Percentiles rank a stretch among this genome's conserved stretches.
Conservation (phyloP, 352 stramenopile species). For the Pythium volutum region DNA sequence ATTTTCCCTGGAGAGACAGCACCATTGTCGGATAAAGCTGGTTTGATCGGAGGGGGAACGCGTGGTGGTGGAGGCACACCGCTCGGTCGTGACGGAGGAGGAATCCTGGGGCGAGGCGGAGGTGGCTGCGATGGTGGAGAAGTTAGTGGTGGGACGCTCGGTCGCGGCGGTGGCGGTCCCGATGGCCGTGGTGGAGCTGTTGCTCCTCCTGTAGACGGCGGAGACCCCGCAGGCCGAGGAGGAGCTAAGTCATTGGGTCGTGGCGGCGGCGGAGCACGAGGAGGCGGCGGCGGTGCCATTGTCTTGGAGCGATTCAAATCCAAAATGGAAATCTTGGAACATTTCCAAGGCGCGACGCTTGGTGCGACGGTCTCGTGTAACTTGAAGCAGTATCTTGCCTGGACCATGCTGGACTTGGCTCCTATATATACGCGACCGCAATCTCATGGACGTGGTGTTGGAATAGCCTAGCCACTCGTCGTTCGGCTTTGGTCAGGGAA, state of each 20-base stretch:
- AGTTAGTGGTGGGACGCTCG: conserved; percentile 20
- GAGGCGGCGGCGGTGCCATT: conserved; percentile 13
- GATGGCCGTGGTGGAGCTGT: conserved; percentile 10
- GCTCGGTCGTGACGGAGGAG: conserved; percentile 28
- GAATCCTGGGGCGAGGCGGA: conserved; percentile 16
- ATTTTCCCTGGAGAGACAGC: conserved; percentile 9
- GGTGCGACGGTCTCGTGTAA: neutral
- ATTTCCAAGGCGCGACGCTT: neutral
- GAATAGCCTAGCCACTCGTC: too few relatives aligned
- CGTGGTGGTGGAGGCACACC: conserved; percentile 29
- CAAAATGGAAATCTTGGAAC: neutral
- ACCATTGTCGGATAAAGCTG: neutral
- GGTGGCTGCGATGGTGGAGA: conserved; percentile 1
- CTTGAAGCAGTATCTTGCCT: neutral
- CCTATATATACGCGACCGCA: conserved; percentile 16
- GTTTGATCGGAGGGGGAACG: conserved; percentile 27
- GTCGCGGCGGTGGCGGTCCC: conserved; percentile 22
- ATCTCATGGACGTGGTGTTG: too few relatives aligned
- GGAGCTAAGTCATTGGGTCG: conserved; percentile 26
- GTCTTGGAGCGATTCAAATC: neutral
- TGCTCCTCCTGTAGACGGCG: conserved; percentile 20
- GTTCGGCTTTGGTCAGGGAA: too few relatives aligned
- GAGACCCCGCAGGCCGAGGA: neutral
- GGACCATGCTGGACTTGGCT: conserved; percentile 6
- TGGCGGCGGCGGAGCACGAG: conserved; percentile 12